Base-by-base conservation (phyloP, 352 stramenopile species). In the Thraustotheca clavata region DNA sequence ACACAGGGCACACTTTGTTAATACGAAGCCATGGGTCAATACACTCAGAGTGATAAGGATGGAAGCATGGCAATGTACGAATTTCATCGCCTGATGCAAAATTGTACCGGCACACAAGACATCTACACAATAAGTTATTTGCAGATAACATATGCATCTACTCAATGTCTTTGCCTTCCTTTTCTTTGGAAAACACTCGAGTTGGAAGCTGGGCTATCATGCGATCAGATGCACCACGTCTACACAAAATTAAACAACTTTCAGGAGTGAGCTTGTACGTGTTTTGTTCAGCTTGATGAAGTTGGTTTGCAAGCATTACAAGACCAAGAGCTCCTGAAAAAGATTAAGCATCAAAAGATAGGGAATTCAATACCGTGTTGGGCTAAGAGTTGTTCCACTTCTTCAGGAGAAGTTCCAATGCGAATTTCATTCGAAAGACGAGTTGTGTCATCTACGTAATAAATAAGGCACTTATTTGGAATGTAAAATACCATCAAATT, bases 21-120 rank as follows among this genome's bases (percentile, higher is more conserved):
- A 91, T 74, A n/a, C 73, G 79, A 7, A 98, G 75, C 92, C 92
- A 98, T 59, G 79, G 84, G 70, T 97, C 91, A 47, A 98, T 87
- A 70, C 92, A 98, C 34, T 94, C 83, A 65, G 80, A 91, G 71
- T 98, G 92, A 67, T 97, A 97, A 32, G 83, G 94, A 68, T 98
- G 92, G 65, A 96, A 95, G 69, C 92, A 98, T 29, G 91, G 91
- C 48, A 98, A 71, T 32, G 87, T 95, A 69, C 96, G 94, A 72
- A 98, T 89, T 70, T 95, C 79, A 49, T 97, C 92, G 35, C 89
- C 89, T 11, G 84, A 70, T 65, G 83, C 71, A 57, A 97, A 98
- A 33, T 89, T 73, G 52, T 88, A 88, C 31, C 95, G 81, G 70
- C 93, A 98, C 29, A 98, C 94, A n/a, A 96, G 73, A 65, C 93